phyloP scores from a whole-genome alignment of 1,139 yeast genomes.

The Pichia sp. region DNA sequence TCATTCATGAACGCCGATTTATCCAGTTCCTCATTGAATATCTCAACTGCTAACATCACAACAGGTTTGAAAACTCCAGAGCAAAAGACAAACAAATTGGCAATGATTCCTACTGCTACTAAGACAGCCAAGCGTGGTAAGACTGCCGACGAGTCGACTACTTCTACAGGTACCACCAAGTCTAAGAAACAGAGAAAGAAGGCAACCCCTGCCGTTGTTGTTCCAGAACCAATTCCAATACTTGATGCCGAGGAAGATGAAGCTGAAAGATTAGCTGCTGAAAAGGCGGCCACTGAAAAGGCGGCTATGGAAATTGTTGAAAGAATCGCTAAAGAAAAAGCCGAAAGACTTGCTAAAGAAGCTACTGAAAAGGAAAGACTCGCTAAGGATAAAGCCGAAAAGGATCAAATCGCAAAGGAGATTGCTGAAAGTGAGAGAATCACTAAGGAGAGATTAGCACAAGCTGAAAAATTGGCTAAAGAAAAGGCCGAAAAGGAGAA shows the following conservation, averaged over 20 bases:
- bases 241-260: neutral
- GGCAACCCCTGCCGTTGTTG: neutral
- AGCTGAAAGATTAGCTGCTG: neutral
- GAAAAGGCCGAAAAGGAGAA: slow-evolving; percentile 4
- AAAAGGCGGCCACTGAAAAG: slow-evolving; percentile 1
- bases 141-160: no score
- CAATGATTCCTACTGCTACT: neutral
- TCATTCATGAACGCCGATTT: slow-evolving; percentile 11
- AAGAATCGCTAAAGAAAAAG: slow-evolving; percentile 4
- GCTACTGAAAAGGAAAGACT: slow-evolving; percentile 2
- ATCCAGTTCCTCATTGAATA: slow-evolving; percentile 13
- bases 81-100: neutral
- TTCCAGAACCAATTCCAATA: no score
- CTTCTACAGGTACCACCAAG: neutral
- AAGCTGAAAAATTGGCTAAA: slow-evolving; percentile 2
- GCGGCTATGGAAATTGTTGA: slow-evolving; percentile 1
- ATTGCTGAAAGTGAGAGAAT: slow-evolving; percentile 17
- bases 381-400: slow-evolving; percentile 6
- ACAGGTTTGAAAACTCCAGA: neutral
- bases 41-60: neutral
- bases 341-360: slow-evolving; percentile 7
- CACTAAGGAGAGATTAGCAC: neutral
- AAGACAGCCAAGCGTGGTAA: no score
- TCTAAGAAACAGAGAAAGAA: neutral
- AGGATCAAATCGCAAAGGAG: slow-evolving; percentile 4